Evolutionary conservation across 2,329 filamentous ascomycete species (phyloP), one percentile per base, ranked within the genome.

Genomic region (Plenodomus tracheiphilus): DNA sequence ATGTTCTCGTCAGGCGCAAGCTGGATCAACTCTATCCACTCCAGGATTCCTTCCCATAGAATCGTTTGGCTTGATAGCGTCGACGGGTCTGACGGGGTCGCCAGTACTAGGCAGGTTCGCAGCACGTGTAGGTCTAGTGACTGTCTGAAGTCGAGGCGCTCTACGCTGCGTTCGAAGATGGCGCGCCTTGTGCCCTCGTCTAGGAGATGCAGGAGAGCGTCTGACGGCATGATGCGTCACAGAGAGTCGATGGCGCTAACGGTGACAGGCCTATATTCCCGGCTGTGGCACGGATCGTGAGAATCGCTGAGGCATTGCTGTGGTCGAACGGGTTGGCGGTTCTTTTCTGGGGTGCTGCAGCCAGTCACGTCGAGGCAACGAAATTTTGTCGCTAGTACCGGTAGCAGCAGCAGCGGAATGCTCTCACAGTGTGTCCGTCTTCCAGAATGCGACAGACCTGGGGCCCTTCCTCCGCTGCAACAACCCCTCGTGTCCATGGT

Each of bases 131-230:
- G 43, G 32, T 68, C 51, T 40, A 67, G 45, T 8, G 16, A 46
- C 4, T 53, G 38, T 7, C 54, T 21, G 6, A 49, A 42, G 35
- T 61, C 43, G 17, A 69, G 42, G 41, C 43, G 62, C 10, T 45
- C 32, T 48, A 64, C 61, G 37, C 58, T 63, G 28, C 55, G 51
- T 18, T 65, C 53, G 28, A 66, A 67, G 0, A 61, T 63, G 18
- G 50, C 41, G n/a, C 46, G 41, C 37, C 48, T 59, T 17, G 61
- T 46, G 13, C 54, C 45, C 19, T 56, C 57, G 38, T 65, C 61
- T 18, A 65, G 49, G 37, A 65, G 59, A 30, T 51, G 44, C 25
- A 69, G 53, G 34, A 64, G 49, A 19, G 51, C 51, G 38, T 64
- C 57, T 43, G 60, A 54, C 3, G 50, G 42, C 49, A 50, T 53